Conservation (phyloP, 2,329 filamentous ascomycete species). For the Rasamsonia emersonii region DNA sequence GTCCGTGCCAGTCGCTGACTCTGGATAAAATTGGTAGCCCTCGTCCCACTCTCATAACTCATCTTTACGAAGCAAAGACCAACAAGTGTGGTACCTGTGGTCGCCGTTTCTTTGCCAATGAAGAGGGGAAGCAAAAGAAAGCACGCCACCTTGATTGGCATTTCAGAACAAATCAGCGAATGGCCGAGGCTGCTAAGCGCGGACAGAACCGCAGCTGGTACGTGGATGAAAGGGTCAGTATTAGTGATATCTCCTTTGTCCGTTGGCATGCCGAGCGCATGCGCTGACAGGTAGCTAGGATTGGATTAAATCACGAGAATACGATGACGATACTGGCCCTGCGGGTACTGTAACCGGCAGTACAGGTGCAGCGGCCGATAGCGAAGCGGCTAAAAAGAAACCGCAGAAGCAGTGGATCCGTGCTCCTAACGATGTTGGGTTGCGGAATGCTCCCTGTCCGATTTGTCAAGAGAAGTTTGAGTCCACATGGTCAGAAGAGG, state of each 20-base stretch:
- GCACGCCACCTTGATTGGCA: constrained; percentile 96
- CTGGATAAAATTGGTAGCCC: constrained; percentile 42
- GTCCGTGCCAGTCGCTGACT: constrained; percentile 3
- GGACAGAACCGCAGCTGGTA: constrained; percentile 94
- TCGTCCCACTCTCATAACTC: constrained; percentile 63
- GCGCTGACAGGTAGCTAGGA: constrained; percentile 48
- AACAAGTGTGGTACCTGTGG: constrained; percentile 89
- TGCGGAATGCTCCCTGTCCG: constrained; percentile 71
- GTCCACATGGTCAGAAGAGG: constrained; percentile 82
- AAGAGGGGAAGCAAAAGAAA: constrained; percentile 75
- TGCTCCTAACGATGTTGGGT: constrained; percentile 68
- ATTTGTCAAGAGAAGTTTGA: constrained; percentile 96
- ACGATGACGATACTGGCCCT: constrained; percentile 54
- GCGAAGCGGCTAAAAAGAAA: constrained; percentile 42
- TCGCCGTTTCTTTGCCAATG: constrained; percentile 69
- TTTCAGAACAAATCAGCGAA: constrained; percentile 84
- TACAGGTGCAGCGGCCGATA: constrained; percentile 31
- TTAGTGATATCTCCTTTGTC: background rate
- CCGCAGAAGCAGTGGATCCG: constrained; percentile 64
- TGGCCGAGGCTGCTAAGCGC: constrained; percentile 74
- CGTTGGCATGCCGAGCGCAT: constrained; percentile 3
- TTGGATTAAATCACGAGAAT: constrained; percentile 81
- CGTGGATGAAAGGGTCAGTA: constrained; percentile 70
- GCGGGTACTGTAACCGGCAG: constrained; percentile 31
- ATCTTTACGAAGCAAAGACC: constrained; percentile 71